These are phyloP conservation scores for Mycotypha africana DNA, from an alignment of 371 early-diverging fungal species.

Conservation along the genomic window DNA sequence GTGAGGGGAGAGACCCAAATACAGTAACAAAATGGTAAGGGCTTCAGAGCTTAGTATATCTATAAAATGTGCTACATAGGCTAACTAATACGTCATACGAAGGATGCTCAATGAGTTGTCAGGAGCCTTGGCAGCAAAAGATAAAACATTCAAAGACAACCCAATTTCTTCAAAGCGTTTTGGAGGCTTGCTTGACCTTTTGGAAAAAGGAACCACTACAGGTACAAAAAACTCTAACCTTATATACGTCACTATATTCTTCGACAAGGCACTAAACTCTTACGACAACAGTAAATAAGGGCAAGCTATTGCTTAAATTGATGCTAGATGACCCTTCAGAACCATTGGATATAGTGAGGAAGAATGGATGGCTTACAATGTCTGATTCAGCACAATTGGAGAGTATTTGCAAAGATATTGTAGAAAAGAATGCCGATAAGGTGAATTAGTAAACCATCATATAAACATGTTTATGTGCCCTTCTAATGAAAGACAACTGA, in stretches of 20 bases:
- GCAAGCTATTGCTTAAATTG: constrained; percentile 58
- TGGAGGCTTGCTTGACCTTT: constrained; percentile 59
- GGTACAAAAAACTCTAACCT: too few species aligned
- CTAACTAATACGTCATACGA: neutral
- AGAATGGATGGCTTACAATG: constrained; percentile 68
- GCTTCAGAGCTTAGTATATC: constrained; percentile 14
- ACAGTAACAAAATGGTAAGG: constrained; percentile 42
- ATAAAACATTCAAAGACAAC: constrained; percentile 47
- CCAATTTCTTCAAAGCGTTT: constrained; percentile 58
- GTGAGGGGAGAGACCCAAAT: constrained; percentile 34
- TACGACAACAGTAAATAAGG: too few species aligned
- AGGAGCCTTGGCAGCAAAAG: constrained; percentile 63
- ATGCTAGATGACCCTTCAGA: constrained; percentile 55
- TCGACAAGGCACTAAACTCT: constrained; percentile 43
- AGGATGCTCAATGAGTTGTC: constrained; percentile 80
- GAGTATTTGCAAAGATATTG: constrained; percentile 44
- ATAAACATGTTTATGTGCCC: neutral
- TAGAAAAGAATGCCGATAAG: constrained; percentile 53
- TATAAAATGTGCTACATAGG: neutral
- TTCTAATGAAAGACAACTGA: neutral
- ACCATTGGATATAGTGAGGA: constrained; percentile 56
- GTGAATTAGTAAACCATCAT: constrained; percentile 17
- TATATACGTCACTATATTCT: neutral
- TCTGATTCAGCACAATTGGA: constrained; percentile 44
- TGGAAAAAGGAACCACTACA: constrained; percentile 55